Percentiles rank a stretch among this genome's conserved stretches.
Conservation (phyloP, 2,329 filamentous ascomycete species). For the Leptodontidium sp. region DNA sequence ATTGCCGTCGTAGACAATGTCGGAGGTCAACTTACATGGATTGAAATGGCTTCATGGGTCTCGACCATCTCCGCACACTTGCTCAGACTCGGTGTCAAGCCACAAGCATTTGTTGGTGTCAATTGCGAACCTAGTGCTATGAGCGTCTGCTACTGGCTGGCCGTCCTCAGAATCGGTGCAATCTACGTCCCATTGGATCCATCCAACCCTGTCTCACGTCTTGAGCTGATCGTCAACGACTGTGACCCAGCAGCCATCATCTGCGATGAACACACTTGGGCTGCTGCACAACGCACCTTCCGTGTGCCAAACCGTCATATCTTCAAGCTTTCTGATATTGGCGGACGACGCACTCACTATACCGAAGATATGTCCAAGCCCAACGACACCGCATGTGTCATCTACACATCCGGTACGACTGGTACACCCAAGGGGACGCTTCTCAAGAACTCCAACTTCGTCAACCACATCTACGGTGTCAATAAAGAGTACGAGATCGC, state of each 20-base stretch:
- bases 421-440: conserved; percentile 53
- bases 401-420: conserved; percentile 40
- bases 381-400: conserved; percentile 16
- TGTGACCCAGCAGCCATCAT: conserved; percentile 46
- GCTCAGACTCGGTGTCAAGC: conserved; percentile 14
- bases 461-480: conserved; percentile 40
- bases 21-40: conserved; percentile 46
- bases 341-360: conserved; percentile 15
- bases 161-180: conserved; percentile 46
- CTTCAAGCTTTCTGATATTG: conserved; percentile 20
- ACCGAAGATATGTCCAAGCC: conserved; percentile 21
- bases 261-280: conserved; percentile 30
- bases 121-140: conserved; percentile 33
- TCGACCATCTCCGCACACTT: conserved; percentile 47
- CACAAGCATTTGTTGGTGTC: conserved; percentile 23
- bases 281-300: conserved; percentile 18
- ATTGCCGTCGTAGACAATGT: conserved; percentile 28
- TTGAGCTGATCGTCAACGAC: conserved; percentile 42
- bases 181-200: conserved; percentile 49
- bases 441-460: conserved; percentile 41
- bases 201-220: conserved; percentile 40
- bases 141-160: conserved; percentile 47
- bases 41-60: conserved; percentile 46
- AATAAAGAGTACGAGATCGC: conserved; percentile 24
- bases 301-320: conserved; percentile 28